Base-by-base conservation (phyloP, 1,284 basidiomycete genomes). In the Fomitopsis betulina region DNA sequence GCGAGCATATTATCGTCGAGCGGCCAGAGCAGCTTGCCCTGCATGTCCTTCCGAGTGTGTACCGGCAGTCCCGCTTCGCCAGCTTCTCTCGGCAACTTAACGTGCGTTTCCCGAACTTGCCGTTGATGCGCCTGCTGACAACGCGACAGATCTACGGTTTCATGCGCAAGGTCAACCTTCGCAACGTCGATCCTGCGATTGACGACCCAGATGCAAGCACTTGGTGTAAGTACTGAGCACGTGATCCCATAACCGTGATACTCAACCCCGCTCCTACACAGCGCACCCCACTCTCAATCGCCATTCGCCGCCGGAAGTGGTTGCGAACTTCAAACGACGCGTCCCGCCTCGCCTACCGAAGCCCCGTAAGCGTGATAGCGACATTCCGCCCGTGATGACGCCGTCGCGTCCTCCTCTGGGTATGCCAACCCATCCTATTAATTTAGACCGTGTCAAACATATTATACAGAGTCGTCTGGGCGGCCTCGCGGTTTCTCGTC, bases 31-130 rank as follows among this genome's bases (percentile, higher is more conserved):
- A 94, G 72, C 85, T 95, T 58, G 91, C 91, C 2, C 82, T 93
- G 56, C 92, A 94, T 73, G 89, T 95, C 69, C 83, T 95, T 61
- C 93, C 93, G 53, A 87, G 87, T 67, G 88, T 95, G 56, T 94
- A 94, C 74, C 86, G 93, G 68, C 93, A 95, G 82, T 94, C 90
- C 71, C 83, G 93, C 76, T 95, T 95, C 73, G 93, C 93, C 45
- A 91, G 89, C 80, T 95, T 95, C 81, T 94, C 92, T 62, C 85
- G 93, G 73, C 93, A 95, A 82, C 85, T 95, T 70, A 95, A 95
- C 76, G 93, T 94, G 69, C 67, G 87, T 79, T 69, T 69, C 66
- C 66, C 67, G 68, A 72, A 30, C 45, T 63, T 47, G 55, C 57
- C 58, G 58, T 58, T 53, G 54, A 45, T 57, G 51, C 55, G 60